A percentile compares a stretch with the other conserved stretches of the same genome.
Evolutionary conservation across 1,284 basidiomycete genomes (phyloP).

Genomic region (Pseudozyma thailandica): DNA sequence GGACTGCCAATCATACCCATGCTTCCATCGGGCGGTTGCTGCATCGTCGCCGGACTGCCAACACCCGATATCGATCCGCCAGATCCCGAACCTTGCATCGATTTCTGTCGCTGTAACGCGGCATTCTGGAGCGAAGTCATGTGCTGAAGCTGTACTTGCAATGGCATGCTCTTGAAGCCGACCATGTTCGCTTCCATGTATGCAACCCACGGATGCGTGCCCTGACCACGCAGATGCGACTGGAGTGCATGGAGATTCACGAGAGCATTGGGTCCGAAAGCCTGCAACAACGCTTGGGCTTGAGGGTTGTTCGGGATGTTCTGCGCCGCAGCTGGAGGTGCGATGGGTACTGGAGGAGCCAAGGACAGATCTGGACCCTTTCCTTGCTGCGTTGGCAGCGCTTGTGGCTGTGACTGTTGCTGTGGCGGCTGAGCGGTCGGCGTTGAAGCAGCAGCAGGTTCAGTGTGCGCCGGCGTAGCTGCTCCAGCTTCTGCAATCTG

Average conservation of each 20-base stretch:
- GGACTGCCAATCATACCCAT: conserved; percentile 19
- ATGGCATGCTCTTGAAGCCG: conserved; percentile 41
- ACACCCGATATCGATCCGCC: neutral
- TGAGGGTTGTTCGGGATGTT: conserved; percentile 46
- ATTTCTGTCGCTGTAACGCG: conserved; percentile 39
- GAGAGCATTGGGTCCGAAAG: conserved; percentile 57
- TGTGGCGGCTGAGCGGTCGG: neutral
- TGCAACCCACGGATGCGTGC: conserved; percentile 48
- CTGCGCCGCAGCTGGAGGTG: conserved; percentile 21
- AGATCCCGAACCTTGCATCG: conserved; percentile 7
- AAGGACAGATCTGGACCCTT: conserved; percentile 31
- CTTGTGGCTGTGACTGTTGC: conserved; percentile 12
- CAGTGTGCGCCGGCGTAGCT: neutral
- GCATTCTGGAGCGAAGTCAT: conserved; percentile 51
- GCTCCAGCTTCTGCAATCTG: conserved; percentile 4
- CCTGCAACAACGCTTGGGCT: conserved; percentile 49
- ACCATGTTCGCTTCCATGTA: conserved; percentile 51
- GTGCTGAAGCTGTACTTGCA: conserved; percentile 55
- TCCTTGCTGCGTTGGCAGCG: conserved; percentile 10
- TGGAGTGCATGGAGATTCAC: conserved; percentile 53
- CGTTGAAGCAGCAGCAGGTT: neutral
- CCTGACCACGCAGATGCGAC: conserved; percentile 48
- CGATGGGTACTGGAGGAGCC: conserved; percentile 38
- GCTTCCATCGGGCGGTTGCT: conserved; percentile 18
- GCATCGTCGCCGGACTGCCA: conserved; percentile 24